A percentile compares a stretch with the other conserved stretches of the same genome.
These are phyloP conservation scores for Warburgia ugandensis DNA, from an alignment of 164 flowering plant species.

Conservation along the genomic window DNA sequence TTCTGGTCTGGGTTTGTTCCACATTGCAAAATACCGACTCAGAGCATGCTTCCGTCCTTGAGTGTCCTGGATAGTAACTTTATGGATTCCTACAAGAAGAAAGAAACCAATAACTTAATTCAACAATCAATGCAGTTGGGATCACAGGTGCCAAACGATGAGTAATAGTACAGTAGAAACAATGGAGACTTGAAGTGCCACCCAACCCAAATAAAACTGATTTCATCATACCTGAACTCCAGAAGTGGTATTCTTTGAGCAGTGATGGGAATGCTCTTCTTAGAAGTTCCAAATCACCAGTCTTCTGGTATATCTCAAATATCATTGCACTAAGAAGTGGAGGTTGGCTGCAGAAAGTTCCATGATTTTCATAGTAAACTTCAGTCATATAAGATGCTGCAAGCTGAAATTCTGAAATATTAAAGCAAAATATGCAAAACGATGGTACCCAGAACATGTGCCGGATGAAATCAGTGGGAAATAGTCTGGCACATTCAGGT, in stretches of 20 bases:
- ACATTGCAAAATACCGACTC: slow-evolving; percentile 82
- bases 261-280: slow-evolving; percentile 37
- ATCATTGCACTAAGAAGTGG: slow-evolving; percentile 49
- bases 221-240: slow-evolving; percentile 42
- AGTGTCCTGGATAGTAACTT: slow-evolving; percentile 51
- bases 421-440: too few relatives aligned
- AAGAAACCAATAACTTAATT: background rate
- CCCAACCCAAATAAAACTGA: too few relatives aligned
- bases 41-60: slow-evolving; percentile 38
- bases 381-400: background rate
- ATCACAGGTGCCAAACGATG: too few relatives aligned
- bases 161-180: too few relatives aligned
- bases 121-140: too few relatives aligned
- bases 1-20: slow-evolving; percentile 96
- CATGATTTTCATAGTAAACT: slow-evolving; percentile 3
- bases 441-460: too few relatives aligned
- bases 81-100: slow-evolving; percentile 47
- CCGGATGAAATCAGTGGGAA: too few relatives aligned
- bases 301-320: slow-evolving; percentile 29
- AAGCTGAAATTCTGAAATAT: background rate
- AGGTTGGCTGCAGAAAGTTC: slow-evolving; percentile 43
- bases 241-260: slow-evolving; percentile 37
- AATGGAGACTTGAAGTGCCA: too few relatives aligned
- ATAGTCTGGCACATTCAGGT: too few relatives aligned
- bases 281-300: slow-evolving; percentile 28